Percentiles rank a stretch among this genome's conserved stretches.
phyloP scores from a whole-genome alignment of 371 early-diverging fungal species.

The Apophysomyces elegans region DNA sequence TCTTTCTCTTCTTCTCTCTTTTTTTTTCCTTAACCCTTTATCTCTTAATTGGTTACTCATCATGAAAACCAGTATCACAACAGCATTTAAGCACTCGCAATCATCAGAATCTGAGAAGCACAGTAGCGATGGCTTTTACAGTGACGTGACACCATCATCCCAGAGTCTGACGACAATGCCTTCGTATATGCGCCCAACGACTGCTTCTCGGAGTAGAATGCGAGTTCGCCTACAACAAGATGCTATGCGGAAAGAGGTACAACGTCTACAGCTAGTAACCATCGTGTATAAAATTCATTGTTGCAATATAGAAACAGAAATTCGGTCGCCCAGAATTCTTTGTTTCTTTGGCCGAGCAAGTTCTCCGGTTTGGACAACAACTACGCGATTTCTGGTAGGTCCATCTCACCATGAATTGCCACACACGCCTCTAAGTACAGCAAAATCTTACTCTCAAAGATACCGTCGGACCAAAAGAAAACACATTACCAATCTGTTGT shows the following conservation, averaged over 20 bases:
- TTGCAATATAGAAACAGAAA: neutral
- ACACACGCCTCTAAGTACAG: no score
- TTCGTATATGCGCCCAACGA: conserved; percentile 3
- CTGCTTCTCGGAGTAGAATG: neutral
- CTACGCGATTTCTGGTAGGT: conserved; percentile 1
- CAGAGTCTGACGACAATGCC: neutral
- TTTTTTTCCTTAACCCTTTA: neutral
- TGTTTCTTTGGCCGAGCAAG: neutral
- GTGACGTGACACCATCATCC: neutral
- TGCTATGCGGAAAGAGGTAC: neutral
- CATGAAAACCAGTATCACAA: neutral
- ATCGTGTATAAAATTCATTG: neutral
- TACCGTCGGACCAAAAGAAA: neutral
- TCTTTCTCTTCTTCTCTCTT: neutral
- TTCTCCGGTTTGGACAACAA: neutral
- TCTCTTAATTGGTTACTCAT: neutral
- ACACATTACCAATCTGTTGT: neutral
- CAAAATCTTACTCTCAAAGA: neutral
- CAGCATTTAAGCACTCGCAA: neutral
- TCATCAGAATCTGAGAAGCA: neutral
- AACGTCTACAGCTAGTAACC: neutral
- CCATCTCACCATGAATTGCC: neutral
- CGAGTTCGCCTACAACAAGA: conserved; percentile 1
- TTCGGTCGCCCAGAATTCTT: neutral
- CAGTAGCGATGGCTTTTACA: neutral